Evolutionary conservation across 2,329 filamentous ascomycete genomes (phyloP), one percentile per base, ranked within the genome.

Genomic region (Aspergillus arachidicola): DNA sequence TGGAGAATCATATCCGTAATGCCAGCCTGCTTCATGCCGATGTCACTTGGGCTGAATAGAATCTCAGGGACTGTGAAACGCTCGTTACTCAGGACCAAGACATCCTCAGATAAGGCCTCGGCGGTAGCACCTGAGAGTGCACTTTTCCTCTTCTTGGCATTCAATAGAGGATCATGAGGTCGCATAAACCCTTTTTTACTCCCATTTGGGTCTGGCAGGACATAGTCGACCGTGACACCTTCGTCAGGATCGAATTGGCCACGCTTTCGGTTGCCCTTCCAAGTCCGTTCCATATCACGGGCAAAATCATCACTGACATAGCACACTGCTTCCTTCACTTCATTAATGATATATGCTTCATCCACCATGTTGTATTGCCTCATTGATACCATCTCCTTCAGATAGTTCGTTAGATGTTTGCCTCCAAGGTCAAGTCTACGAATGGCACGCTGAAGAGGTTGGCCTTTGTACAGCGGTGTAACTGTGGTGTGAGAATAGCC

Each of bases 351-450:
- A 76, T 96, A 90, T 0, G 91, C 90, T 71, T 99, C 95, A 76
- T 96, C 94, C 66, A 95, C 89, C 88, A 99, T 94, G 75, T 97
- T 94, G 78, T 96, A 97, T 73, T 97, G 93, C 7, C 95, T 90
- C 16, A 96, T 85, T 1, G 94, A 97, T 21, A 98, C 88, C 19
- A 96, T 85, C 61, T 95, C 91, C 55, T 95, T 94, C 38, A 99
- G 84, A 75, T 96, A 91, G 76, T 98, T 98, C 26, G 94, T 97
- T 65, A 99, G 81, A 58, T 96, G 86, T 78, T 97, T 98, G 62
- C 95, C 95, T 50, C 95, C 95, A 7, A 98, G 86, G 60, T 97
- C 93, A 54, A 99, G 87, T 45, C 95, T 86, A 23, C 94, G 89
- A 60, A 96, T 87, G 0, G 91, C 93, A 0, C 89, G 83, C 68